Percentiles rank a stretch among this genome's conserved stretches.
Evolutionary conservation across 1,139 yeast genomes (phyloP).

Genomic region (Blastobotrys aristatus): DNA sequence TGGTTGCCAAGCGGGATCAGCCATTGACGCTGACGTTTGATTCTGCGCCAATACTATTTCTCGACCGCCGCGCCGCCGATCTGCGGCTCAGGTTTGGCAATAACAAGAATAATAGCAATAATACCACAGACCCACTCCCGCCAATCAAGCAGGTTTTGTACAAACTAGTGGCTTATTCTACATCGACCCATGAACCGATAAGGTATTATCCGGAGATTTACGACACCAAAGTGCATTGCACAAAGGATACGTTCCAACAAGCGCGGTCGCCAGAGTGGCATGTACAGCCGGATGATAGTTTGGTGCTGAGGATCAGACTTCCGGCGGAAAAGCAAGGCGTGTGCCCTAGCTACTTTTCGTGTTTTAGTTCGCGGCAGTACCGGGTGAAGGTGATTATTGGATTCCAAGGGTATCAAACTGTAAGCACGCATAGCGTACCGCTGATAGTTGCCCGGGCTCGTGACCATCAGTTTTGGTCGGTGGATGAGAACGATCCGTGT

Average conservation of each 20-base stretch:
- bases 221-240: conserved; percentile 5
- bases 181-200: neutral
- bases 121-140: neutral
- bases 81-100: neutral
- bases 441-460: neutral
- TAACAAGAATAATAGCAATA: neutral
- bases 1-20: neutral
- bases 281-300: neutral
- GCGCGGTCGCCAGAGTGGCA: neutral
- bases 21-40: conserved; percentile 1
- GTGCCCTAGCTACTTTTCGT: conserved; percentile 24
- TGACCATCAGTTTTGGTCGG: conserved; percentile 2
- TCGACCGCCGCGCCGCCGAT: neutral
- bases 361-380: conserved; percentile 26
- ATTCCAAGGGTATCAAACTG: neutral
- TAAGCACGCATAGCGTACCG: neutral
- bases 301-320: conserved; percentile 3
- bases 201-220: neutral
- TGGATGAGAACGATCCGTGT: conserved; percentile 8
- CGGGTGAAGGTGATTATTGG: conserved; percentile 10
- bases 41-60: conserved; percentile 7
- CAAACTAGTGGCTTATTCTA: conserved; percentile 3
- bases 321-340: conserved; percentile 18
- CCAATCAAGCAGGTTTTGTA: neutral
- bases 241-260: conserved; percentile 2